Conservation (phyloP, 768 basidiomycete genomes). For the Harrya chromipes region DNA sequence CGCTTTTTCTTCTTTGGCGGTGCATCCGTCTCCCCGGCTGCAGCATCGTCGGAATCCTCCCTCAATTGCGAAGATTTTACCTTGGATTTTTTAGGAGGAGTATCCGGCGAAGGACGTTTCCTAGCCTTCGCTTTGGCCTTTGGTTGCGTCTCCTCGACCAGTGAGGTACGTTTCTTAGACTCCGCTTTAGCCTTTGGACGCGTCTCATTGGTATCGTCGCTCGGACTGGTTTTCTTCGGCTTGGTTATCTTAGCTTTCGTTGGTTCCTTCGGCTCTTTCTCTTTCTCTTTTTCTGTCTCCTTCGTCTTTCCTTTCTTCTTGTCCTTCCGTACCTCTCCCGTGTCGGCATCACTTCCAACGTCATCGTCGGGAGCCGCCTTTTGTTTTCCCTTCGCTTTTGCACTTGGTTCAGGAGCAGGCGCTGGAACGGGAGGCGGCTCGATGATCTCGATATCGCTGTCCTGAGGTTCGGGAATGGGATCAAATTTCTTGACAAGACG, state of each 20-base stretch:
- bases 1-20: slow-evolving; percentile 64
- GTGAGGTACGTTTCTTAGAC: slow-evolving; percentile 18
- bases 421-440: slow-evolving; percentile 9
- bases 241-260: slow-evolving; percentile 27
- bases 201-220: slow-evolving; percentile 14
- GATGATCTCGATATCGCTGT: slow-evolving; percentile 33
- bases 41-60: slow-evolving; percentile 16
- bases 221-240: slow-evolving; percentile 22
- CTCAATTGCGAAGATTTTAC: slow-evolving; percentile 11
- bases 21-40: slow-evolving; percentile 20
- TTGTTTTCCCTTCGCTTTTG: slow-evolving; percentile 39
- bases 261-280: slow-evolving; percentile 25
- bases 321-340: slow-evolving; percentile 28
- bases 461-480: slow-evolving; percentile 17
- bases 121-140: slow-evolving; percentile 18
- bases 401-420: slow-evolving; percentile 20
- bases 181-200: slow-evolving; percentile 16
- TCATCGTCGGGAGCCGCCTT: slow-evolving; percentile 27
- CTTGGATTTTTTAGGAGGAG: slow-evolving; percentile 20
- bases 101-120: slow-evolving; percentile 19
- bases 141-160: slow-evolving; percentile 11
- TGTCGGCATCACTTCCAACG: slow-evolving; percentile 12
- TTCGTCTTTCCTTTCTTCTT: slow-evolving; percentile 22
- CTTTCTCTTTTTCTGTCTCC: slow-evolving; percentile 17
- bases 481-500: slow-evolving; percentile 15